These are phyloP conservation scores for Dendrobium nobile DNA, from an alignment of 106 monocot genomes.

Conservation along the genomic window DNA sequence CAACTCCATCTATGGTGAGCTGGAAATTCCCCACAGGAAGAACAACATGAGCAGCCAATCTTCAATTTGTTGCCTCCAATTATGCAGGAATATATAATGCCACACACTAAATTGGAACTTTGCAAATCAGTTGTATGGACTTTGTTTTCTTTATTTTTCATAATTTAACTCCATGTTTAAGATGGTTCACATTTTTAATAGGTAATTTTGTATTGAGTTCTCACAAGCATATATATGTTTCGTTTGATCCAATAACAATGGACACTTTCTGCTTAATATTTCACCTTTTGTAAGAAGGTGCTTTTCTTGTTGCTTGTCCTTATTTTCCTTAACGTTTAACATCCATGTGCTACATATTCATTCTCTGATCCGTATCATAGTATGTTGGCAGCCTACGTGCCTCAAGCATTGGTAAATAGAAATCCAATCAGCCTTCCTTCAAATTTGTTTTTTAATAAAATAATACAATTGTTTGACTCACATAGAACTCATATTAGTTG, in stretches of 20 bases:
- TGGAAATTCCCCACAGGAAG: conserved; percentile 28
- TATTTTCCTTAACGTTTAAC: conserved; percentile 12
- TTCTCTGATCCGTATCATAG: conserved; percentile 40
- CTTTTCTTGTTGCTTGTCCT: background rate
- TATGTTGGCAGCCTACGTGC: conserved; percentile 33
- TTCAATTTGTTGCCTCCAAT: conserved; percentile 19
- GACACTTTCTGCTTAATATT: background rate
- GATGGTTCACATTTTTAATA: background rate
- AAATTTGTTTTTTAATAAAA: background rate
- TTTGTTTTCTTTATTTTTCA: conserved; percentile 9
- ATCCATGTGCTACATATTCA: conserved; percentile 42
- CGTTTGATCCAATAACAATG: background rate
- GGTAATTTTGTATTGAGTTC: background rate
- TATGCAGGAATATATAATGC: conserved; percentile 41
- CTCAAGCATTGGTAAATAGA: conserved; percentile 36
- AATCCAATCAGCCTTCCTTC: background rate
- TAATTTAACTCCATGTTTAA: background rate
- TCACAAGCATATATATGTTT: background rate
- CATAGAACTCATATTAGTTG: background rate
- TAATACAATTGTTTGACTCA: background rate
- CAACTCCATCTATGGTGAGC: conserved; percentile 11
- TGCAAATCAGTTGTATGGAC: conserved; percentile 41
- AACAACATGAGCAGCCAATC: conserved; percentile 20
- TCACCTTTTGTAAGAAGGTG: background rate
- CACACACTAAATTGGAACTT: conserved; percentile 48